Evolutionary conservation across 495 filamentous ascomycete genomes (phyloP), one percentile per base, ranked within the genome.

Genomic region (Aspergillus kassunensis): DNA sequence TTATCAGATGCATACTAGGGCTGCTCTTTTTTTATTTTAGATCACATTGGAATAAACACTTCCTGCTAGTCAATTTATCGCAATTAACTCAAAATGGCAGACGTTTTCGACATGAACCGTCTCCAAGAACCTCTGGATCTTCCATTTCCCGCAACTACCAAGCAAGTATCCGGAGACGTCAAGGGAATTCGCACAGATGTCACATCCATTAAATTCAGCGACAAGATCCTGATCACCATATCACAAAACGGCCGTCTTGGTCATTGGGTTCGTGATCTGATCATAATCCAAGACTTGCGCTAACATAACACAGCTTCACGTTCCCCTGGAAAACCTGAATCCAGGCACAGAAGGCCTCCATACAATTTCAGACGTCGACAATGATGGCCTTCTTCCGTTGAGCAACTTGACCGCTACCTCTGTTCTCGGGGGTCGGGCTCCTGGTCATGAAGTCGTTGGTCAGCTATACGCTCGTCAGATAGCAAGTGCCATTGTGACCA

Each of bases 161-260:
- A 86, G 59, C 79, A 81, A 50, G 78, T 79, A 16, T 75, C 80
- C 10, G 84, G 86, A 18, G 55, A 73, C 24, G 77, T 96, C 31
- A 73, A 84, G 56, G 85, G 83, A 9, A 68, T 85, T 34, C 67
- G 75, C 13, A 98, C 93, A 4, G 83, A 89, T 57, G 83, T 88
- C 39, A 83, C 80, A 43, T 76, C 72, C 6, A 69, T 88, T 30
- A 80, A 72, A 58, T 97, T 97, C 72, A 82, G 86, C 10, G 93
- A 98, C 75, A 95, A 89, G 67, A 95, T 98, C 64, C 73, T 98
- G 62, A 69, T 98, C 36, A 96, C 90, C 0, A 80, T 98, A 51
- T 88, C 88, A 3, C 92, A 96, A 67, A 79, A 81, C 51, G 93
- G 92, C 34, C 80, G 88, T 56, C 72, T 97, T 30, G 86, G 88